Conservation (phyloP, 208 protist species). For the Trichomonas tenax region DNA sequence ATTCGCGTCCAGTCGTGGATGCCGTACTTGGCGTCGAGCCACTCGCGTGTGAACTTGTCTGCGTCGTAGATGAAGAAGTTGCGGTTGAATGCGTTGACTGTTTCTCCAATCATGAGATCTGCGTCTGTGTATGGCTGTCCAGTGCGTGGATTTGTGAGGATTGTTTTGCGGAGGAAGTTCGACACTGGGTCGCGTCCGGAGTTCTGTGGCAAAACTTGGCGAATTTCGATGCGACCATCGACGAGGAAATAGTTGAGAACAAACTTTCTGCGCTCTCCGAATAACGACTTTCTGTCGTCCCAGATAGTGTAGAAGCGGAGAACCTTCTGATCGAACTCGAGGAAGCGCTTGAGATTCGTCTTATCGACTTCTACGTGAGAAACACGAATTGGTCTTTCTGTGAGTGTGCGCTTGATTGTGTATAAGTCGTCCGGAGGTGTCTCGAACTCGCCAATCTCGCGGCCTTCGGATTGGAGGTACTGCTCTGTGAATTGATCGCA, state of each 20-base stretch:
- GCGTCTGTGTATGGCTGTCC: neutral
- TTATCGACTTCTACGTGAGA: neutral
- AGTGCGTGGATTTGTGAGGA: constrained; percentile 51
- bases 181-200: constrained; percentile 72
- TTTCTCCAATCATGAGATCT: constrained; percentile 49
- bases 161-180: constrained; percentile 61
- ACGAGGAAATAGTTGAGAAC: constrained; percentile 78
- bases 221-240: constrained; percentile 71
- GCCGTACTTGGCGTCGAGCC: constrained; percentile 45
- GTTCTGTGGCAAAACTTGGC: constrained; percentile 62
- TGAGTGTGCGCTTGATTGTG: neutral
- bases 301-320: constrained; percentile 79
- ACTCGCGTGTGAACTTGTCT: constrained; percentile 69
- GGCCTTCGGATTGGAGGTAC: neutral
- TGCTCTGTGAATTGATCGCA: constrained; percentile 2
- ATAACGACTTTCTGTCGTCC: constrained; percentile 61
- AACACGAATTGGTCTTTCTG: neutral
- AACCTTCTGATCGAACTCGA: constrained; percentile 64
- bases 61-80: constrained; percentile 75
- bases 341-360: constrained; percentile 39
- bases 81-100: constrained; percentile 58
- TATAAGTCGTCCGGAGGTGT: neutral
- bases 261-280: constrained; percentile 62
- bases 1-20: neutral
- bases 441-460: neutral